Evolutionary conservation across 179 eudicot genomes (phyloP).

Genomic region (Drosera spatulata): DNA sequence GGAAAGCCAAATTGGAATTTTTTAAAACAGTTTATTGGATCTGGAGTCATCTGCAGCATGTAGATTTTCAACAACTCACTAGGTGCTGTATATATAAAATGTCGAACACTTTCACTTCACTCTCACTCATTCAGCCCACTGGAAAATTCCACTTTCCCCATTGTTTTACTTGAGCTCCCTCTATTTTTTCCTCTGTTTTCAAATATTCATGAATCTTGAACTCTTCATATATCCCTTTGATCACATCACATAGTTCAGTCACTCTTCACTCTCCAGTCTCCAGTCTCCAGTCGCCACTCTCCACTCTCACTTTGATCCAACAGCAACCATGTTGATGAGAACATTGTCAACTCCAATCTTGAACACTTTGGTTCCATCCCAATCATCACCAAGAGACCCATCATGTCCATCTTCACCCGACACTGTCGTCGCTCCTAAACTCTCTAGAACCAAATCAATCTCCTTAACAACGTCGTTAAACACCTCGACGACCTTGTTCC

Average conservation of each 20-base stretch:
- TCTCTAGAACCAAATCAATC: slow-evolving; percentile 8
- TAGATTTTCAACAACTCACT: too few species aligned
- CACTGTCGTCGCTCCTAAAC: slow-evolving; percentile 2
- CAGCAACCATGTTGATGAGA: slow-evolving; percentile 14
- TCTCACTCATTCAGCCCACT: background rate
- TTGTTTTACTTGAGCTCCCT: background rate
- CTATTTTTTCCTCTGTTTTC: background rate
- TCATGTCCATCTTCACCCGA: slow-evolving; percentile 7
- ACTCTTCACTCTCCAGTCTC: background rate
- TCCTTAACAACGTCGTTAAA: slow-evolving; percentile 2
- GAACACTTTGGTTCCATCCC: slow-evolving; percentile 11
- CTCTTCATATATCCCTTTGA: background rate
- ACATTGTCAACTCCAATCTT: slow-evolving; percentile 20
- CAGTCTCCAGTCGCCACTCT: too few species aligned
- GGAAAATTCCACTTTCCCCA: background rate
- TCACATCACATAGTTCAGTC: background rate
- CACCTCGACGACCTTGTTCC: background rate
- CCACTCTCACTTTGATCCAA: background rate
- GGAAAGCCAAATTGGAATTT: too few species aligned
- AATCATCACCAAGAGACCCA: background rate
- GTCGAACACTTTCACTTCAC: background rate
- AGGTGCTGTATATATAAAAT: too few species aligned
- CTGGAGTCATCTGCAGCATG: too few species aligned
- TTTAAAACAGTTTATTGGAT: too few species aligned
- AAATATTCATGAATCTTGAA: too few species aligned